Evolutionary conservation across 352 stramenopile species (phyloP), one percentile per base, ranked within the genome.

Genomic region (Elongisporangium prolatum): DNA sequence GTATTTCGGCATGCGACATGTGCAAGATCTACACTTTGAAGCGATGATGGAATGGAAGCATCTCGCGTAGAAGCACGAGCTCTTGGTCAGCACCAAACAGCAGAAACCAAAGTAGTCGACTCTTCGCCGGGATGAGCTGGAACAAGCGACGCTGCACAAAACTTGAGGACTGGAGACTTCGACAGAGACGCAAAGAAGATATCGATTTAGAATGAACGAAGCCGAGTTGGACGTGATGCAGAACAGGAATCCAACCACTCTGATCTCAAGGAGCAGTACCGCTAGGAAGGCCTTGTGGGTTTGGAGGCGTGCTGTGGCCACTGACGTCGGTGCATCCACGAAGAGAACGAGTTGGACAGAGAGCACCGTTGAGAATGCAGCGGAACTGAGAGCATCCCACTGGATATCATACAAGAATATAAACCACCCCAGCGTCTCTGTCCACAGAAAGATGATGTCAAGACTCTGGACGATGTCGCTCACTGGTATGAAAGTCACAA

Each of bases 391-490:
- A 5, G 34, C 34, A 11, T 44, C 34, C 34, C 34, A 44, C 10
- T 17, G 5, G 34, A 44, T 44, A 17, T 9, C 34, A 4, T 44
- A 44, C 10, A 13, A 44, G 34, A 44, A 44, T 9, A 2, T 13
- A 7, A 44, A 11, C 34, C 34, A 44, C 10, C 34, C 34, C 1
- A 44, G 17, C 5, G 11, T 13, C 10, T 44, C 34, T 3, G 10
- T 11, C 34, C 34, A 44, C 10, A 44, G 34, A 11, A 44, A 44
- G 2, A 44, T 44, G 34, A 44, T 11, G 10, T 44, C 34, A 4
- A 44, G 10, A 11, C 34, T 18, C 0, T 38, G 25, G n/a, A 67
- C 56, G 25, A 71, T 61, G 53, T 71, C 64, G 1, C 59, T 44
- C n/a, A 54, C n/a, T 18, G 21, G 53, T 0, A 60, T 56, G 13